Evolutionary conservation across 495 filamentous ascomycete species (phyloP).

Genomic region (Aspergillus haitiensis): DNA sequence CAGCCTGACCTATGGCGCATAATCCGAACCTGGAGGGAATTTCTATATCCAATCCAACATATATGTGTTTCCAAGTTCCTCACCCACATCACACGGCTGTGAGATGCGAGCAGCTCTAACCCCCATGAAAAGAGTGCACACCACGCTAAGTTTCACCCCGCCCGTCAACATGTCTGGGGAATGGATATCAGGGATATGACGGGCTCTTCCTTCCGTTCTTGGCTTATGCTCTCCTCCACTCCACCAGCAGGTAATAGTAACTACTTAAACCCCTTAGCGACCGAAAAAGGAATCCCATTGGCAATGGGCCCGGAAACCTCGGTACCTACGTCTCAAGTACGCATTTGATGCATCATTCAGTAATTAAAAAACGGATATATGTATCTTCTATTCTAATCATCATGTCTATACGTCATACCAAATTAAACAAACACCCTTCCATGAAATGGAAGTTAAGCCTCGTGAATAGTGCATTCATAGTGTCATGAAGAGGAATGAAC

Average conservation of each 20-base stretch:
- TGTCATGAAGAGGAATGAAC: neutral
- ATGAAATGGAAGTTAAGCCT: neutral
- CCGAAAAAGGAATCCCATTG: neutral
- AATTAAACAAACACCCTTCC: neutral
- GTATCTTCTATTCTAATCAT: conserved; percentile 7
- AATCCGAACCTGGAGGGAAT: neutral
- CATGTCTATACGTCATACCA: neutral
- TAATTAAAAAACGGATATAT: neutral
- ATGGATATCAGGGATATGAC: conserved; percentile 14
- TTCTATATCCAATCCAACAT: conserved; percentile 2
- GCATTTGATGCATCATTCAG: neutral
- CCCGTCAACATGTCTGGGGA: conserved; percentile 12
- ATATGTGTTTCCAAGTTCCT: neutral
- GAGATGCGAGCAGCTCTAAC: neutral
- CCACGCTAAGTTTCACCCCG: conserved; percentile 17
- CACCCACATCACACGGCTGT: conserved; percentile 17
- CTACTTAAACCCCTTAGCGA: too few relatives aligned
- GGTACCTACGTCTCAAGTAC: neutral
- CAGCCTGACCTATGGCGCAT: neutral
- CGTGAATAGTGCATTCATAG: conserved; percentile 6
- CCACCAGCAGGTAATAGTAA: neutral
- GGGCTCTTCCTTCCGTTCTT: neutral
- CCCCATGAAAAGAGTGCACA: neutral
- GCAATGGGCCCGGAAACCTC: neutral
- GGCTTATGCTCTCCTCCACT: neutral